Evolutionary conservation across 2,329 filamentous ascomycete genomes (phyloP).

Genomic region (Colletotrichum filicis): DNA sequence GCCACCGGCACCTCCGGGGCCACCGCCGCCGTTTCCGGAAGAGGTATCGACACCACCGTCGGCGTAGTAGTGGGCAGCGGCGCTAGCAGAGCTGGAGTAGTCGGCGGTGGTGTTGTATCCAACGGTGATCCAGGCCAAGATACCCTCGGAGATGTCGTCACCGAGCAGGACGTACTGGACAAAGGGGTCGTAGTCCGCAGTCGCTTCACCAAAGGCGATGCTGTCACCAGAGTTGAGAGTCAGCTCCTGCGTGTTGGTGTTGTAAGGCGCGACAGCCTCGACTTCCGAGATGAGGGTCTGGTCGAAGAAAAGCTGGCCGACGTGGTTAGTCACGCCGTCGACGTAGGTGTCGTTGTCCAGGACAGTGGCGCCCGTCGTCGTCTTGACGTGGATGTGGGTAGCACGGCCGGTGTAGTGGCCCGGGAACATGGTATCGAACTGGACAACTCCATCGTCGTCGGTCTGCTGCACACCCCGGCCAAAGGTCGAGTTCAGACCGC

Average conservation of each 20-base stretch:
- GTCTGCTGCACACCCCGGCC: conserved; percentile 50
- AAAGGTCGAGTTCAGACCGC: conserved; percentile 17
- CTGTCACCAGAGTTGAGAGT: conserved; percentile 47
- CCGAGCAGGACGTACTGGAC: conserved; percentile 63
- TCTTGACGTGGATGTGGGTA: conserved; percentile 56
- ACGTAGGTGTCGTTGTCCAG: conserved; percentile 43
- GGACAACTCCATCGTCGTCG: conserved; percentile 52
- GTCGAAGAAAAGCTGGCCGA: conserved; percentile 6
- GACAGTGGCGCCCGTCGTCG: not conserved
- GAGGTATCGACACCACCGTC: conserved; percentile 2
- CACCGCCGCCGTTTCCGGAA: not conserved
- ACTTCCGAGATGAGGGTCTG: not conserved
- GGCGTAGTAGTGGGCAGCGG: conserved; percentile 1
- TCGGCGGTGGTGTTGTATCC: conserved; percentile 47
- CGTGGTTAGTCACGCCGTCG: not conserved
- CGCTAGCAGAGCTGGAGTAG: conserved; percentile 2
- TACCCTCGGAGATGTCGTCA: conserved; percentile 54
- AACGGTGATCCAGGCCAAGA: conserved; percentile 58
- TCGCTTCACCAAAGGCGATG: conserved; percentile 52
- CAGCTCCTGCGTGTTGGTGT: not conserved
- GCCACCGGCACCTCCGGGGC: not conserved
- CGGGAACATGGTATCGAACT: conserved; percentile 56
- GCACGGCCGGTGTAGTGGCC: conserved; percentile 57
- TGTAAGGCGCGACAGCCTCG: not conserved
- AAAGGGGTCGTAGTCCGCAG: conserved; percentile 55